These are phyloP conservation scores for Usnea hakonensis DNA, from an alignment of 495 filamentous ascomycete genomes.

Conservation along the genomic window DNA sequence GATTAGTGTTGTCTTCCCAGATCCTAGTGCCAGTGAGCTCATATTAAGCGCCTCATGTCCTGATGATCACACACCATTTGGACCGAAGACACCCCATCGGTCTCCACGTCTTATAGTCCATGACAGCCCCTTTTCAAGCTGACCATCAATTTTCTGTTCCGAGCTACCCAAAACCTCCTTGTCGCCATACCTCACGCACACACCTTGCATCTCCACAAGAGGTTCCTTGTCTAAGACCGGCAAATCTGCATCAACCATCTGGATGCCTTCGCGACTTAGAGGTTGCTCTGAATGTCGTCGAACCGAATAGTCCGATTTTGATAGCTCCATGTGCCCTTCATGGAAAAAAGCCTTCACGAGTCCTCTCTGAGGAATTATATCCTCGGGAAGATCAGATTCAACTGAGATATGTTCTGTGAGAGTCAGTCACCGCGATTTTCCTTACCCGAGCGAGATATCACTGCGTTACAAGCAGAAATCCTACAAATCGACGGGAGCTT, in stretches of 20 bases:
- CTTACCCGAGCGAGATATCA: not conserved
- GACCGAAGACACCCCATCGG: constrained; percentile 84
- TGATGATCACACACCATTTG: constrained; percentile 52
- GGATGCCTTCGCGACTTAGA: constrained; percentile 19
- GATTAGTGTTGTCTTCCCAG: constrained; percentile 85
- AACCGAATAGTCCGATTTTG: not conserved
- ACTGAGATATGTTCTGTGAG: not conserved
- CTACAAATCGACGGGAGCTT: not conserved
- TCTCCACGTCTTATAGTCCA: constrained; percentile 80
- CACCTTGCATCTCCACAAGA: constrained; percentile 78
- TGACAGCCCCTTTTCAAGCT: constrained; percentile 52
- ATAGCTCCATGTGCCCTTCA: not conserved
- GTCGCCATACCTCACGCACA: constrained; percentile 69
- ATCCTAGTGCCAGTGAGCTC: constrained; percentile 34
- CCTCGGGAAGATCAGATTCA: not conserved
- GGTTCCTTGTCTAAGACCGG: constrained; percentile 42
- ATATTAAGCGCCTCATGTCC: not conserved
- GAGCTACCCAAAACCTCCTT: constrained; percentile 72
- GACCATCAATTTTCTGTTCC: constrained; percentile 47
- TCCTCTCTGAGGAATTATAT: not conserved
- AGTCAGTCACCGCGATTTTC: not conserved
- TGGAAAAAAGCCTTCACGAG: not conserved
- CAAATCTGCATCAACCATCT: not conserved
- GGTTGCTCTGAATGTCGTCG: not conserved
- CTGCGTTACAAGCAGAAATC: not conserved